These are phyloP conservation scores for Saturnispora saitoi DNA, from an alignment of 805 yeast species.

Conservation along the genomic window DNA sequence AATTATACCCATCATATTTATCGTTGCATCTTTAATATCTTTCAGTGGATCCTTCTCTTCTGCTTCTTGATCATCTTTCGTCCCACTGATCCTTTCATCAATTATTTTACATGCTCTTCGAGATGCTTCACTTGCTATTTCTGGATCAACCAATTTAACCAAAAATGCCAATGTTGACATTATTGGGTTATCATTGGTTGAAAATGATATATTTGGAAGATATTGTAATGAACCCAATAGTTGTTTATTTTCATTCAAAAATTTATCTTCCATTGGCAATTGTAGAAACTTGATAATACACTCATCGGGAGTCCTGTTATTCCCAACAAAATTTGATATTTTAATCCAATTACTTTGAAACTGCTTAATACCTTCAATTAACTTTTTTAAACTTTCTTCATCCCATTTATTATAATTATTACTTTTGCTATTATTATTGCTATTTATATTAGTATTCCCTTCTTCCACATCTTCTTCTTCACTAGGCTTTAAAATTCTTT, in stretches of 20 bases:
- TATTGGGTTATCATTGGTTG: slow-evolving; percentile 86
- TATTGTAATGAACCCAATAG: slow-evolving; percentile 69
- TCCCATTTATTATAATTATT: slow-evolving; percentile 49
- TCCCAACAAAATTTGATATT: slow-evolving; percentile 58
- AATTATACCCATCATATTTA: slow-evolving; percentile 62
- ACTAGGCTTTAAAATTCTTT: slow-evolving; percentile 22
- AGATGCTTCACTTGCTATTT: slow-evolving; percentile 78
- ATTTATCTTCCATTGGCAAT: slow-evolving; percentile 74
- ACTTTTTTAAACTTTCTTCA: slow-evolving; percentile 46
- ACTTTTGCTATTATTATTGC: too few species aligned
- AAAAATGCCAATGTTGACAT: slow-evolving; percentile 86
- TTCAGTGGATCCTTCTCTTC: slow-evolving; percentile 18
- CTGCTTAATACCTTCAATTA: slow-evolving; percentile 56
- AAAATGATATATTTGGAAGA: slow-evolving; percentile 77
- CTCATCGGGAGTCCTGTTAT: slow-evolving; percentile 58
- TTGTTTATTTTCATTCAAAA: slow-evolving; percentile 37
- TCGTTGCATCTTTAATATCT: slow-evolving; percentile 50
- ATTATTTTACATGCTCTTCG: slow-evolving; percentile 45
- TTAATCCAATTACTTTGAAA: slow-evolving; percentile 72
- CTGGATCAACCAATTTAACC: slow-evolving; percentile 77
- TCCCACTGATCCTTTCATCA: slow-evolving; percentile 32
- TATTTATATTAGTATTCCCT: too few species aligned
- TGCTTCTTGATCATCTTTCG: background rate
- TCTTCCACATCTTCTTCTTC: too few species aligned
- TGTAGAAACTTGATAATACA: slow-evolving; percentile 73